Base-by-base conservation (phyloP, 75 land plant species). In the Selaginella tamariscina region DNA sequence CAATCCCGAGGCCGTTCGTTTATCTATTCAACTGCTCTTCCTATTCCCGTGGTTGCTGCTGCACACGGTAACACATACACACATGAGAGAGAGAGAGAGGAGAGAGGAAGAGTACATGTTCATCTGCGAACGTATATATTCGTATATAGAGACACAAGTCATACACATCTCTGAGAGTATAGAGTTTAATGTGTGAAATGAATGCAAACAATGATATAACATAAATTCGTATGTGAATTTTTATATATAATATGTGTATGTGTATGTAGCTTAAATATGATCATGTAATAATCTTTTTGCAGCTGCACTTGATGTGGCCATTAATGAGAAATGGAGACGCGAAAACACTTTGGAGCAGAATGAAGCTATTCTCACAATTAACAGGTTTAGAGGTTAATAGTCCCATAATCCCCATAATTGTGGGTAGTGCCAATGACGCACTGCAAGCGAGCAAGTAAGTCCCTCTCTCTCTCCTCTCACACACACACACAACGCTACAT, bases 1-100 rank as follows among this genome's bases (percentile, higher is more conserved):
- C 89, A 82, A 73, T 95, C 99, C 54, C 83, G 88, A 71, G 97
- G 89, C 33, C 87, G 97, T 2, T 82, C 99, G 32, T 95, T 88
- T 71, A 88, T 95, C 76, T 95, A 91, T 84, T 95, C 99, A 63
- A 95, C 99, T 64, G 74, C 97, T 49, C 78, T 80, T 55, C 84
- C 97, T 20, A 77, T 95, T 32, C 97, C 93, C 8, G 68, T 82
- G 56, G 93, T 79, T 69, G 99, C 99, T 60, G 89, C 97, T 75
- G 89, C 94, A 18, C 81, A 82, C 69, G 99, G 99, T 95, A 84
- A 28, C n/a, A 21, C 54, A 1, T 20, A 24, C 0, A 26, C 11
- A 49, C 20, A 49, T 11, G 54, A 49, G 54, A 49, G 54, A 20
- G 54, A 11, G 11, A 49, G 11, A 20, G 20, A 11, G 20, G 20